These are phyloP conservation scores for Dendrocalamus latiflorus DNA, from an alignment of 202 grass and related monocot species.

Conservation along the genomic window DNA sequence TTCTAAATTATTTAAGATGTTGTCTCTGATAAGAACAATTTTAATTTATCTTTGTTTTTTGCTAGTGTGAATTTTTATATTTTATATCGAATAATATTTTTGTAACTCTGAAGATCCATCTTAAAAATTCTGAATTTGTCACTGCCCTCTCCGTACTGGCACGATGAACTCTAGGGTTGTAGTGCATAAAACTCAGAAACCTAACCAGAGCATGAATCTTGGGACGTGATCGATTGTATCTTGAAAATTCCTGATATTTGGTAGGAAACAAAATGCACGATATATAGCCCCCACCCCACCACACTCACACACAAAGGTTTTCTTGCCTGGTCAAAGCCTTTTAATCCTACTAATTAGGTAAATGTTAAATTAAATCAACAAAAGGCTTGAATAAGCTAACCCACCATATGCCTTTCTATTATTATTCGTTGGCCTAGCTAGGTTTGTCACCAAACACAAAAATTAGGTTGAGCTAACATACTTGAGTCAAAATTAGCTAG, in stretches of 20 bases:
- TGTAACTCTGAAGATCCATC: no score
- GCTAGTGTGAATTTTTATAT: no score
- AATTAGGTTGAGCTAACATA: background rate
- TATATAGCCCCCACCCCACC: no score
- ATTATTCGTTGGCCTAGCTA: background rate
- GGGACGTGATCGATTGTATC: background rate
- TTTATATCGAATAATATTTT: no score
- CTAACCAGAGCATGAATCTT: background rate
- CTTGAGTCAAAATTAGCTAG: background rate
- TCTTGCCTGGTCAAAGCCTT: no score
- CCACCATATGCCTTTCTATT: background rate
- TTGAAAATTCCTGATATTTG: background rate
- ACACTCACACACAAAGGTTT: no score
- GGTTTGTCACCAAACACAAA: background rate
- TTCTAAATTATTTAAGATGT: no score
- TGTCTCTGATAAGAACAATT: no score
- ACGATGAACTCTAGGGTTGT: background rate
- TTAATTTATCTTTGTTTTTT: no score
- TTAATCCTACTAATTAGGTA: background rate
- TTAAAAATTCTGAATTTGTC: no score
- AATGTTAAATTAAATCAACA: background rate
- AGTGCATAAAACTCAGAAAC: background rate
- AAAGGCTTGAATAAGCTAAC: background rate
- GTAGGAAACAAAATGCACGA: background rate
- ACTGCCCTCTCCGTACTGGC: no score